Percentiles rank a stretch among this genome's conserved stretches.
Conservation (phyloP, 108 stramenopile genomes). For the Nitzschia inconspicua region DNA sequence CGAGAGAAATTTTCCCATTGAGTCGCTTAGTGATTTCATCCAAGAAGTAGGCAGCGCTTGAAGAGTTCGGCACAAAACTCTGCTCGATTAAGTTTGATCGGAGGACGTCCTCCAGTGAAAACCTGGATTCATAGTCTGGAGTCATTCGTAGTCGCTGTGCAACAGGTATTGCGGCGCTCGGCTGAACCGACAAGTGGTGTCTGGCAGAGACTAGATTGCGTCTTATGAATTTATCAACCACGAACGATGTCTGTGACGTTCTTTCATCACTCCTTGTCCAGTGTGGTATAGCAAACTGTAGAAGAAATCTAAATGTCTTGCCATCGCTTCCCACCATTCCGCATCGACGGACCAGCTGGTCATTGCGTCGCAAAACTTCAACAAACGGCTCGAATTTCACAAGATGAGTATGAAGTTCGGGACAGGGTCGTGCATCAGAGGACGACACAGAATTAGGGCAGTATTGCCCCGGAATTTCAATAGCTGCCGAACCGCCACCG, state of each 20-base stretch:
- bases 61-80: neutral
- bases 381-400: constrained; percentile 63
- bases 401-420: constrained; percentile 83
- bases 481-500: constrained; percentile 69
- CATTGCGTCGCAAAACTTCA: constrained; percentile 55
- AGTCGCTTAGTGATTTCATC: constrained; percentile 19
- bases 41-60: constrained; percentile 13
- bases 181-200: constrained; percentile 57
- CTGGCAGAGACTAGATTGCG: constrained; percentile 50
- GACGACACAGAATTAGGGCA: constrained; percentile 50
- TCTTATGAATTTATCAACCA: constrained; percentile 63
- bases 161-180: constrained; percentile 76
- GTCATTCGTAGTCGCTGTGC: constrained; percentile 84
- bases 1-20: constrained; percentile 6
- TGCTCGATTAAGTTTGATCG: neutral
- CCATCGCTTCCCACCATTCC: constrained; percentile 87
- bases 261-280: constrained; percentile 83
- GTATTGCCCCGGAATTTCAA: constrained; percentile 91
- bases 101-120: constrained; percentile 62
- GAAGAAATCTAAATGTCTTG: constrained; percentile 56
- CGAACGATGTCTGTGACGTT: constrained; percentile 64
- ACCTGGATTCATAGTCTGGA: constrained; percentile 42
- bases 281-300: constrained; percentile 85
- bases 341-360: constrained; percentile 66
- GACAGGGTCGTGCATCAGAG: constrained; percentile 62